These are phyloP conservation scores for Pelargonium myrrhifolium DNA, from an alignment of 441 rosid species.

Conservation along the genomic window DNA sequence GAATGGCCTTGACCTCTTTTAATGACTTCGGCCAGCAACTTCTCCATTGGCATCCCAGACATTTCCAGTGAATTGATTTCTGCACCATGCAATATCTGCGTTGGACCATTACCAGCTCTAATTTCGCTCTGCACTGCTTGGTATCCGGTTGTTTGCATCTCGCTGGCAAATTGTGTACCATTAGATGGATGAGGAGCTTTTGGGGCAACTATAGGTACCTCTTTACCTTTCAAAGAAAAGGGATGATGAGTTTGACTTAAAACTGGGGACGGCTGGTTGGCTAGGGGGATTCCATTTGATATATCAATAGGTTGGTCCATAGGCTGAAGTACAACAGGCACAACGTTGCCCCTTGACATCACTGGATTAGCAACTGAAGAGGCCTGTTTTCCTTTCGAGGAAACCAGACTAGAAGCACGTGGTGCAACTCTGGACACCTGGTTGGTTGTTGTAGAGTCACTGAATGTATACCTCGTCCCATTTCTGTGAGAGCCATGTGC, in stretches of 20 bases:
- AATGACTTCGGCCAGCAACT: conserved; percentile 21
- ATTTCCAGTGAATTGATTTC: conserved; percentile 25
- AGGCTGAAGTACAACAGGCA: conserved; percentile 33
- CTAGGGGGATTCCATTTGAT: conserved; percentile 32
- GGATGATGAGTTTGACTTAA: conserved; percentile 20
- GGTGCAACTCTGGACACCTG: conserved; percentile 14
- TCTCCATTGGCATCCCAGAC: conserved; percentile 20
- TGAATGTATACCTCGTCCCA: conserved; percentile 24
- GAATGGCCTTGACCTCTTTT: conserved; percentile 22
- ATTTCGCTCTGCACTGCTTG: conserved; percentile 26
- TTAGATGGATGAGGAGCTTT: conserved; percentile 26
- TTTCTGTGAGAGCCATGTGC: conserved; percentile 24
- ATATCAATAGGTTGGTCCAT: conserved; percentile 30
- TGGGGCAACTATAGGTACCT: conserved; percentile 16
- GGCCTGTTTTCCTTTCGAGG: conserved; percentile 30
- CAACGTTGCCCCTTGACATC: conserved; percentile 28
- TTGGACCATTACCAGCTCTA: conserved; percentile 12
- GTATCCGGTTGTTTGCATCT: conserved; percentile 19
- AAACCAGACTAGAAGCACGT: conserved; percentile 23
- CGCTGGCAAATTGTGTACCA: conserved; percentile 23
- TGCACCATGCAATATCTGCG: conserved; percentile 19
- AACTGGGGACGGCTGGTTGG: conserved; percentile 18
- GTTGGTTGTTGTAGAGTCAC: neutral
- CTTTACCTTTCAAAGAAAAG: conserved; percentile 32
- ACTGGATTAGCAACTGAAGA: conserved; percentile 27